Evolutionary conservation across 305 asterid genomes (phyloP), one percentile per base, ranked within the genome.

Genomic region (Stenogyne calaminthoides): DNA sequence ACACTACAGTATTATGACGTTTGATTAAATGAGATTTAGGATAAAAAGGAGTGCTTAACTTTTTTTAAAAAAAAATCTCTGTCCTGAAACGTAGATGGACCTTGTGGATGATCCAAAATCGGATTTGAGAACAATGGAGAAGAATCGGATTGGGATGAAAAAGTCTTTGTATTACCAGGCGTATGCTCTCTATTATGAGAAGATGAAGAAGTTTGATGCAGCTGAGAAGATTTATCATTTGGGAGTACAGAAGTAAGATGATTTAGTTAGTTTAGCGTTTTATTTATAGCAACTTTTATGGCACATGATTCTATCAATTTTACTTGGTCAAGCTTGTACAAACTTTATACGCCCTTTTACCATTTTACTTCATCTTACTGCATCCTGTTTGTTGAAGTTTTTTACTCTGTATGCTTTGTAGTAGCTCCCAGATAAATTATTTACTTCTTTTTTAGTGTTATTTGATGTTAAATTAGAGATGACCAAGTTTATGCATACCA

Each of bases 101-200:
- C 91, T 76, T 80, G 94, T 89, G 81, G 91, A 91, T 72, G 91
- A 93, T 60, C 96, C 97, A 62, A 91, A 83, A 80, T 78, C 83
- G 58, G 80, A 87, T 64, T 69, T 93, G 81, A 83, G 55, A 79
- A 81, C 86, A 18, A 91, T 93, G 97, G 97, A 91, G 86, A 70
- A 5, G 65, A 89, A 87, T 63, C 76, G 77, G 39, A 84, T 93
- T 62, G 98, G 98, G 81, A 68, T 69, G 80, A 89, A 86, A 71
- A 93, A 76, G 82, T 83, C 98, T 9, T 69, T 89, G 72, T 93
- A 87, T 84, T 93, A 91, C 82, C 92, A 85, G 81, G 98, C 97
- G 4, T 89, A 87, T 80, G 95, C 98, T 39, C 93, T 93, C 59
- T 91, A 89, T 72, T 93, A 84, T 64, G 97, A 91, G 84, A 93